Evolutionary conservation across 805 yeast species (phyloP), one percentile per base, ranked within the genome.

Genomic region (Cyberlindnera samutprakarnensis): DNA sequence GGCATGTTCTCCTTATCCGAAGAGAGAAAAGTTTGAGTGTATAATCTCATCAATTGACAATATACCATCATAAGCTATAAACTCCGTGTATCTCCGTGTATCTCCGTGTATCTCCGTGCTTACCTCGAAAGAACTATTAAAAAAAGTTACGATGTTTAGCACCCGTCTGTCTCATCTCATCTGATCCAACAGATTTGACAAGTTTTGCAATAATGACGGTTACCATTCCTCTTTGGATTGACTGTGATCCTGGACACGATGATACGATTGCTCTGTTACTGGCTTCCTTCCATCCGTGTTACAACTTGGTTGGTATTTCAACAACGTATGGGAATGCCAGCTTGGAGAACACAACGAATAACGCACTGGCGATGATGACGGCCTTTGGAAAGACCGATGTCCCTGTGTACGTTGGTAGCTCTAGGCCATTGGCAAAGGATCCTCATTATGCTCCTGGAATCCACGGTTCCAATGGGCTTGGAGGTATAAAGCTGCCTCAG

Each of bases 211-310:
- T 22, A 24, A 33, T 33, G 37, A 33, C 40, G 6, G 19, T 23
- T 15, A 23, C 40, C 5, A 70, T 76, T 14, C 94, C 94, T 0
- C 47, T 86, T 5, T 86, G 95, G 95, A 55, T 86, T 10, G 95
- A 86, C 56, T 86, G 95, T 54, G 95, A 86, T 50, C 94, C 95
- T 0, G 95, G 95, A 2, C 92, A 81, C 47, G 95, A 86, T 49
- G 96, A 86, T 47, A 78, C 83, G 2, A 68, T 83, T 27, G 95
- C 92, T 4, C 63, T 86, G 7, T 57, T 82, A 8, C 42, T 86
- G 17, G 74, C 84, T 0, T 60, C 72, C 7, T 72, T 68, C 47
- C 70, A 75, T 41, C 82, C 85, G 0, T 57, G 65, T 17, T 45
- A 56, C 47, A 14, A 55, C 9, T 31, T 50, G 14, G 33, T 48